A percentile compares a stretch with the other conserved stretches of the same genome.
These are phyloP conservation scores for Zygoascus flipseniorum DNA, from an alignment of 805 yeast genomes.

Conservation along the genomic window DNA sequence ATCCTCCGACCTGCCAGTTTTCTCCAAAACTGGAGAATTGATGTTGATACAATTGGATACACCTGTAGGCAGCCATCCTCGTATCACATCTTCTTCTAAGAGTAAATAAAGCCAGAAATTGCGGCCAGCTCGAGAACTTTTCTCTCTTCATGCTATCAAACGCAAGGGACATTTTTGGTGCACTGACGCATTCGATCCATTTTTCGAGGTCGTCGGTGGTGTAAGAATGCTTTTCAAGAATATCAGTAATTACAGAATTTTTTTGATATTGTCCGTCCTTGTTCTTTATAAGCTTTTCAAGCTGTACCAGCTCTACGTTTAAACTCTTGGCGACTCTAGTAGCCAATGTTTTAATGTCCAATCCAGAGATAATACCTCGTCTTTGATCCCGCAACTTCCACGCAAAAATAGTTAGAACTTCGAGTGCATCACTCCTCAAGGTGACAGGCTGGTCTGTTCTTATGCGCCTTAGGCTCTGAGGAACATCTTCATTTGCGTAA, in stretches of 20 bases:
- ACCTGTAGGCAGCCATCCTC: constrained; percentile 19
- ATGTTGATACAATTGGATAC: constrained; percentile 17
- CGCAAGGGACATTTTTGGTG: constrained; percentile 13
- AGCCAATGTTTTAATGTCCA: not conserved
- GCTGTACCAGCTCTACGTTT: not conserved
- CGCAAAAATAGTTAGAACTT: constrained; percentile 9
- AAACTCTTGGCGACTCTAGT: not conserved
- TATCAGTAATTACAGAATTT: not conserved
- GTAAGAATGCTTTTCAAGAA: constrained; percentile 13
- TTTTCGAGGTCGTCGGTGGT: constrained; percentile 2
- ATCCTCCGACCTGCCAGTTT: constrained; percentile 15
- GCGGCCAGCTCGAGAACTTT: constrained; percentile 21
- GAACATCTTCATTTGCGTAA: constrained; percentile 1
- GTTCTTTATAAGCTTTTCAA: not conserved
- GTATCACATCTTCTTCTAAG: constrained; percentile 17
- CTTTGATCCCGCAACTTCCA: constrained; percentile 1
- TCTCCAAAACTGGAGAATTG: constrained; percentile 4
- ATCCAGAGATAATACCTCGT: not conserved
- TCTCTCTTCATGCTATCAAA: constrained; percentile 12
- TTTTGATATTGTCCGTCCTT: not conserved
- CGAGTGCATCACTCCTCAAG: constrained; percentile 2
- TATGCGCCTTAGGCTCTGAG: constrained; percentile 1
- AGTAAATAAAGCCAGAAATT: constrained; percentile 20
- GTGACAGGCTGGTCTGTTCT: not conserved
- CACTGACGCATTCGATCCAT: constrained; percentile 16